Conservation (phyloP, 345 rosid genomes). For the Gossypium herbaceum region DNA sequence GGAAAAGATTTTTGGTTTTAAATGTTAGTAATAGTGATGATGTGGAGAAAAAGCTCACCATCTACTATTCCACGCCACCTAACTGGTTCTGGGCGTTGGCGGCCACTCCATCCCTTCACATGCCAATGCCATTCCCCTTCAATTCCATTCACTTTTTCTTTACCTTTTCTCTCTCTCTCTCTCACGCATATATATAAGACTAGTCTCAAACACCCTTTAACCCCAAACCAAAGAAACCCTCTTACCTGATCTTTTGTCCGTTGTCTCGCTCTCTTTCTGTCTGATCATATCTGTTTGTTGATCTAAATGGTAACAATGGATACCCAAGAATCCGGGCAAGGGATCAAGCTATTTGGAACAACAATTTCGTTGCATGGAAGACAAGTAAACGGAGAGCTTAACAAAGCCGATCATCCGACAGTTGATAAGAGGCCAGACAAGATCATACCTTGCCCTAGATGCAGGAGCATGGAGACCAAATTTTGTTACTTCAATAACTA, state of each 20-base stretch:
- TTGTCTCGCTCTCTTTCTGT: not conserved
- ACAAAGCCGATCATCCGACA: slow-evolving; percentile 31
- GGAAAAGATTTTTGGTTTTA: slow-evolving; percentile 17
- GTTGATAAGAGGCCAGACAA: slow-evolving; percentile 72
- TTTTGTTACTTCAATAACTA: slow-evolving; percentile 96
- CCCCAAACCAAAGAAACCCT: slow-evolving; percentile 5
- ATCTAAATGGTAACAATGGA: slow-evolving; percentile 44
- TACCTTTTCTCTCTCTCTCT: slow-evolving; percentile 4
- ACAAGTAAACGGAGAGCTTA: slow-evolving; percentile 34
- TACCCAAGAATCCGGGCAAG: slow-evolving; percentile 37
- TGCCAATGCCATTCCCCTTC: not conserved
- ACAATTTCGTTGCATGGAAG: slow-evolving; percentile 60
- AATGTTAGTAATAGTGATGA: slow-evolving; percentile 23
- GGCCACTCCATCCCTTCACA: slow-evolving; percentile 12
- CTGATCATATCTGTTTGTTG: not conserved
- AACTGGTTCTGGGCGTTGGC: slow-evolving; percentile 21
- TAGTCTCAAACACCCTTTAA: slow-evolving; percentile 15
- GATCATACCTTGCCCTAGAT: slow-evolving; percentile 89
- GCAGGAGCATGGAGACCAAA: slow-evolving; percentile 93
- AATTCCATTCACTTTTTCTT: not conserved
- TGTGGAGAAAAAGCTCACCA: slow-evolving; percentile 49
- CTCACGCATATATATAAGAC: not conserved
- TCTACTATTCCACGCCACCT: slow-evolving; percentile 51
- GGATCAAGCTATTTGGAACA: slow-evolving; percentile 82
- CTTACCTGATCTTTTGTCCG: not conserved